phyloP scores from a whole-genome alignment of 176 grass and related monocot species.

The Avena atlantica region DNA sequence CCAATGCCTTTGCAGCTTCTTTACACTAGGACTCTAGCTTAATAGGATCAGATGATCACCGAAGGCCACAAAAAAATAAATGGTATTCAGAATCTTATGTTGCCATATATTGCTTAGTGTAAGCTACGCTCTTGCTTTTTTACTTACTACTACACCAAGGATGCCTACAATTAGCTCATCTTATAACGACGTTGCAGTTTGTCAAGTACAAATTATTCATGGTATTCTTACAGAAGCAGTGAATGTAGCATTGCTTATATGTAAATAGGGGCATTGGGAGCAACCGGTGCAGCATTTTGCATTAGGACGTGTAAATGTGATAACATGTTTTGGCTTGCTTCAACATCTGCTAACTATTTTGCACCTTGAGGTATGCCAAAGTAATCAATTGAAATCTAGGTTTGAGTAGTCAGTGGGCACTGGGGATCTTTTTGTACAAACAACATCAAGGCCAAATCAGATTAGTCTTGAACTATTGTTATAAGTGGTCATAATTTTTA shows the following conservation, averaged over 20 bases:
- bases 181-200: not conserved
- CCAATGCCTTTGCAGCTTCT: not conserved
- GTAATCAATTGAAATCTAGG: not conserved
- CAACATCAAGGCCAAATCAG: not conserved
- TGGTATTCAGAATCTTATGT: not conserved
- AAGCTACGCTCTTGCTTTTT: not conserved
- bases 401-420: not conserved
- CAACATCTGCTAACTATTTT: not conserved
- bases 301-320: not conserved
- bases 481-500: not conserved
- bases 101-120: not conserved
- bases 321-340: not conserved
- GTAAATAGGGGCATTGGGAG: not conserved
- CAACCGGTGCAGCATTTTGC: not conserved
- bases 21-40: not conserved
- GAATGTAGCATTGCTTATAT: not conserved
- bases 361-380: not conserved
- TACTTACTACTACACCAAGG: not conserved
- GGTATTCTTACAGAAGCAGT: not conserved
- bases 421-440: not conserved
- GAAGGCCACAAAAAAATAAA: not conserved
- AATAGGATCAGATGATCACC: not conserved
- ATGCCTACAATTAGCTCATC: not conserved
- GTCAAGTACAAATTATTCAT: not conserved
- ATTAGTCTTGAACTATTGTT: not conserved